These are phyloP conservation scores for Allomyces arbusculus DNA, from an alignment of 192 early-diverging fungal genomes.

Conservation along the genomic window DNA sequence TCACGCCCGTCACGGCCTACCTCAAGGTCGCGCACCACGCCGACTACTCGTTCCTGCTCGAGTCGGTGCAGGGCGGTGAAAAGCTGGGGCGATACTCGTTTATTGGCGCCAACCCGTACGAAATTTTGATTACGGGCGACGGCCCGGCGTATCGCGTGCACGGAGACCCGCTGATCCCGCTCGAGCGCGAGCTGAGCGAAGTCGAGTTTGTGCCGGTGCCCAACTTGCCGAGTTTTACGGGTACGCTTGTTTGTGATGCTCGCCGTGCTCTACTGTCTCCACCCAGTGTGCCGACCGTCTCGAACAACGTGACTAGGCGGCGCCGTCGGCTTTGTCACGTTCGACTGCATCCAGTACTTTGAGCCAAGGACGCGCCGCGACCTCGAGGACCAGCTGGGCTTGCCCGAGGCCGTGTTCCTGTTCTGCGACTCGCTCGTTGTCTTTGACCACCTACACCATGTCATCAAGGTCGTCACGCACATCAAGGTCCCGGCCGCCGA, in stretches of 20 bases:
- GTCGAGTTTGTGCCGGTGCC: slow-evolving; percentile 60
- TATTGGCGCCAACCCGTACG: slow-evolving; percentile 79
- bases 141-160: slow-evolving; percentile 27
- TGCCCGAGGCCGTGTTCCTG: slow-evolving; percentile 88
- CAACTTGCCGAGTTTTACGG: slow-evolving; percentile 67
- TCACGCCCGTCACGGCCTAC: slow-evolving; percentile 93
- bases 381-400: slow-evolving; percentile 50
- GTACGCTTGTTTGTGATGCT: slow-evolving; percentile 13
- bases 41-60: slow-evolving; percentile 85
- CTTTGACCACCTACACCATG: slow-evolving; percentile 84
- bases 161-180: slow-evolving; percentile 66
- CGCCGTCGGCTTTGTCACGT: slow-evolving; percentile 90
- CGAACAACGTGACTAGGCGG: slow-evolving; percentile 38
- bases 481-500: slow-evolving; percentile 16
- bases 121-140: slow-evolving; percentile 56
- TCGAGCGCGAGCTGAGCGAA: slow-evolving; percentile 66
- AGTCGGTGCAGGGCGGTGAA: slow-evolving; percentile 83
- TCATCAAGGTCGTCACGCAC: slow-evolving; percentile 82
- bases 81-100: slow-evolving; percentile 91
- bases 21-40: slow-evolving; percentile 60
- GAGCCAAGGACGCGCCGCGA: slow-evolving; percentile 72
- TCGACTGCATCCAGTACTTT: slow-evolving; percentile 96
- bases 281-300: slow-evolving; percentile 1
- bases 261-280: background rate
- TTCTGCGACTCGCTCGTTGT: slow-evolving; percentile 88